Evolutionary conservation across 768 basidiomycete species (phyloP).

Genomic region (Leucocoprinus sp.): DNA sequence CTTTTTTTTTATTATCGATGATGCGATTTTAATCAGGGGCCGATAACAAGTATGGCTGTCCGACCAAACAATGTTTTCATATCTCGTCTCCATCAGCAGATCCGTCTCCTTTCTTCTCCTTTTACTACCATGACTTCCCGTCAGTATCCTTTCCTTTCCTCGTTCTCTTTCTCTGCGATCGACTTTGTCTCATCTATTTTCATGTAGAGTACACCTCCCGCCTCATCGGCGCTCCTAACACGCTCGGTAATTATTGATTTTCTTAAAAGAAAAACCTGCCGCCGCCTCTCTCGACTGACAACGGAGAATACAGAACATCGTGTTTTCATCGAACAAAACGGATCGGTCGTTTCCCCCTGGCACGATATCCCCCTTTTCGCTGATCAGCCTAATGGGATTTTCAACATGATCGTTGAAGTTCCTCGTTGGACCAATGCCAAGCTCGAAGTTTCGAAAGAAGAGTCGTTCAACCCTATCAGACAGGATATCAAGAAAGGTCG

Average conservation of each 20-base stretch:
- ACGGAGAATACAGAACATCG: constrained; percentile 89
- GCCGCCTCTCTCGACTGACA: constrained; percentile 20
- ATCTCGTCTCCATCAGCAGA: constrained; percentile 54
- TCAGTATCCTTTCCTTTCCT: constrained; percentile 26
- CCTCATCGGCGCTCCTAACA: constrained; percentile 84
- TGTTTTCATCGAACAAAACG: constrained; percentile 87
- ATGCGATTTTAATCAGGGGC: constrained; percentile 11
- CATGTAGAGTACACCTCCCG: constrained; percentile 60
- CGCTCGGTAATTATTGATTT: constrained; percentile 59
- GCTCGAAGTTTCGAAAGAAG: constrained; percentile 99
- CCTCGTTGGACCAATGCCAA: constrained; percentile 99
- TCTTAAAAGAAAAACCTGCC: constrained; percentile 13
- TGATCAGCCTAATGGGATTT: constrained; percentile 87
- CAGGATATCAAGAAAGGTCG: constrained; percentile 98
- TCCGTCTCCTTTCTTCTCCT: constrained; percentile 38
- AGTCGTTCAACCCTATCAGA: constrained; percentile 99
- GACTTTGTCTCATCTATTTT: constrained; percentile 5
- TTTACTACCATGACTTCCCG: constrained; percentile 44
- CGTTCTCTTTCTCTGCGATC: constrained; percentile 13
- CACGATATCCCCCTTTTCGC: constrained; percentile 99
- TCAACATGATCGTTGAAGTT: constrained; percentile 98
- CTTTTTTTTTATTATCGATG: constrained; percentile 9
- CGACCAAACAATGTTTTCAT: constrained; percentile 29
- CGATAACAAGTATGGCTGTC: constrained; percentile 20
- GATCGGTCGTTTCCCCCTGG: constrained; percentile 75